These are phyloP conservation scores for Tetrapisispora phaffii DNA, from an alignment of 805 yeast genomes.

Conservation along the genomic window DNA sequence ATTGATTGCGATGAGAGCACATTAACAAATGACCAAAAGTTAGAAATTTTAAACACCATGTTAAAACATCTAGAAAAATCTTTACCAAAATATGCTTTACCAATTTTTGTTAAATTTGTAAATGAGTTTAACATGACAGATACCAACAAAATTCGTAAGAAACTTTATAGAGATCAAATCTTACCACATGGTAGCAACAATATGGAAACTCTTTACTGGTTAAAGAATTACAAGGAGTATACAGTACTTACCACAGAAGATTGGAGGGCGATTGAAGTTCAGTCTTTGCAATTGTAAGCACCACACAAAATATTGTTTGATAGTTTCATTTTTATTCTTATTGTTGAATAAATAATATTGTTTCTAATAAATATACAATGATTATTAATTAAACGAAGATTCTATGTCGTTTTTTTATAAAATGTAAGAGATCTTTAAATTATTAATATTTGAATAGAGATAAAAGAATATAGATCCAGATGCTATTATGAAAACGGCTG, in stretches of 20 bases:
- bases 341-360: background rate
- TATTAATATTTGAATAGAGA: background rate
- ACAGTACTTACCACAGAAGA: constrained; percentile 43
- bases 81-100: constrained; percentile 79
- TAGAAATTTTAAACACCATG: constrained; percentile 32
- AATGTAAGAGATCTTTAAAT: background rate
- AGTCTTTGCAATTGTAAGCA: constrained; percentile 19
- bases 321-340: background rate
- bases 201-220: constrained; percentile 59
- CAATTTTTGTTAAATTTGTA: constrained; percentile 68
- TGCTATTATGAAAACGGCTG: background rate
- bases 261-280: constrained; percentile 38
- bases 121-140: constrained; percentile 54
- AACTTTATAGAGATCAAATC: constrained; percentile 53
- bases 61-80: constrained; percentile 31
- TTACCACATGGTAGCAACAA: constrained; percentile 59
- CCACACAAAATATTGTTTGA: background rate
- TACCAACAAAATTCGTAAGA: constrained; percentile 74
- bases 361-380: background rate
- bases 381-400: background rate
- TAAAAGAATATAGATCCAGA: background rate
- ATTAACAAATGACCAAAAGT: constrained; percentile 14
- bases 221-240: constrained; percentile 43
- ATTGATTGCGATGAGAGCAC: constrained; percentile 8
- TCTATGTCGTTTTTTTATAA: background rate